Evolutionary conservation across 2,329 filamentous ascomycete species (phyloP).

Genomic region (Lecanicillium sp.): DNA sequence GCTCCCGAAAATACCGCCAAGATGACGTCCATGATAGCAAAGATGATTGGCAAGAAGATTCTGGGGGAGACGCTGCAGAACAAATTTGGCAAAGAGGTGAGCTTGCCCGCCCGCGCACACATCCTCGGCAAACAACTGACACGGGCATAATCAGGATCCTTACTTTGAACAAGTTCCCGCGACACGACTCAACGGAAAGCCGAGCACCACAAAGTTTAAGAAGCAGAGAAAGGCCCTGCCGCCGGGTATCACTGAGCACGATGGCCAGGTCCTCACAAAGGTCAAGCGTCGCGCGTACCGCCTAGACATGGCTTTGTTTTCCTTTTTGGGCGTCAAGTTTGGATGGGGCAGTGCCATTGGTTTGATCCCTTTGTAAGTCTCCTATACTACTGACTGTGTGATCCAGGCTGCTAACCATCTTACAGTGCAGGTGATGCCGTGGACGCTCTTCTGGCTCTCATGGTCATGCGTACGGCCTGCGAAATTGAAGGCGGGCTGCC

Average conservation of each 20-base stretch:
- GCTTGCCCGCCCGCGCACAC: constrained; percentile 10
- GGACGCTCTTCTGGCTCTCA: constrained; percentile 67
- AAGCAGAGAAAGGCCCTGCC: constrained; percentile 82
- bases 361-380: constrained; percentile 68
- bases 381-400: background rate
- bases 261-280: constrained; percentile 74
- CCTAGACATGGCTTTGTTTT: constrained; percentile 80
- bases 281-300: constrained; percentile 81
- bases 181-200: constrained; percentile 59
- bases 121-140: constrained; percentile 23
- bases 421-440: constrained; percentile 65
- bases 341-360: constrained; percentile 87
- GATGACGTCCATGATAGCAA: constrained; percentile 50
- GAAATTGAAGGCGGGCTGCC: constrained; percentile 74
- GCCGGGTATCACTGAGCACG: constrained; percentile 73
- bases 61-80: constrained; percentile 51
- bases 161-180: constrained; percentile 81
- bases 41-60: constrained; percentile 51
- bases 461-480: constrained; percentile 67
- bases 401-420: constrained; percentile 16
- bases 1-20: constrained; percentile 14
- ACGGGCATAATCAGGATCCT: constrained; percentile 60
- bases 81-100: constrained; percentile 52
- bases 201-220: constrained; percentile 61
- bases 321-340: constrained; percentile 72